Conservation (phyloP, 352 stramenopile genomes). For the Pythium grandisporangium region DNA sequence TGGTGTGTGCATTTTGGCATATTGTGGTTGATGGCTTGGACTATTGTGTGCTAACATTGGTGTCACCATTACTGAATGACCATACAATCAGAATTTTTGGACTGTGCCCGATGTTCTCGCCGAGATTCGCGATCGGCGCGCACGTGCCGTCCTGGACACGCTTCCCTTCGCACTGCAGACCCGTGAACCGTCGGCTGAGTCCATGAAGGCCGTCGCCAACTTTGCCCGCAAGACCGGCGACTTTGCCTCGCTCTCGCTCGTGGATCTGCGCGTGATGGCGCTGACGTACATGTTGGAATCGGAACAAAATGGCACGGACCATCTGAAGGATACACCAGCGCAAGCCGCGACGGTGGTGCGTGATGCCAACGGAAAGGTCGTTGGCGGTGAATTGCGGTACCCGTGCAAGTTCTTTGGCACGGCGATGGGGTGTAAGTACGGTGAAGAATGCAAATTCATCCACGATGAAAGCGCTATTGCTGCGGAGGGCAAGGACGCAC, state of each 20-base stretch:
- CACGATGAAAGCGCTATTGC: conserved; percentile 37
- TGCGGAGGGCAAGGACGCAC: conserved; percentile 12
- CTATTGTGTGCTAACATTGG: background rate
- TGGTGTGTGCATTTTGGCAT: background rate
- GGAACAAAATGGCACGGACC: conserved; percentile 54
- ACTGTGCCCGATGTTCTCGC: conserved; percentile 76
- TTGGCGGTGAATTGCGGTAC: conserved; percentile 34
- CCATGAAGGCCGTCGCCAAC: conserved; percentile 68
- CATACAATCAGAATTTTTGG: conserved; percentile 57
- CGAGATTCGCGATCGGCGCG: conserved; percentile 80
- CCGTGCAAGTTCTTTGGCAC: conserved; percentile 78
- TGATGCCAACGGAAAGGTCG: conserved; percentile 55
- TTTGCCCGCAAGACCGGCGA: conserved; percentile 84
- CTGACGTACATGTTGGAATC: conserved; percentile 81
- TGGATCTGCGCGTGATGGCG: conserved; percentile 83
- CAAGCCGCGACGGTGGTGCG: conserved; percentile 55
- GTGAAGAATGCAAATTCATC: conserved; percentile 70
- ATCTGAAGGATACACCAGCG: conserved; percentile 67
- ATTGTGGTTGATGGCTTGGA: too few species aligned
- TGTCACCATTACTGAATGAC: too few species aligned
- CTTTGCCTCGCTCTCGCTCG: conserved; percentile 77
- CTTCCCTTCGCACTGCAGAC: conserved; percentile 72
- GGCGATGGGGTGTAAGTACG: conserved; percentile 76
- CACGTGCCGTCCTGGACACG: conserved; percentile 52
- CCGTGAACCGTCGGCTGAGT: conserved; percentile 70